phyloP scores from a whole-genome alignment of 2,329 filamentous ascomycete species.

The Colletotrichum destructivum region DNA sequence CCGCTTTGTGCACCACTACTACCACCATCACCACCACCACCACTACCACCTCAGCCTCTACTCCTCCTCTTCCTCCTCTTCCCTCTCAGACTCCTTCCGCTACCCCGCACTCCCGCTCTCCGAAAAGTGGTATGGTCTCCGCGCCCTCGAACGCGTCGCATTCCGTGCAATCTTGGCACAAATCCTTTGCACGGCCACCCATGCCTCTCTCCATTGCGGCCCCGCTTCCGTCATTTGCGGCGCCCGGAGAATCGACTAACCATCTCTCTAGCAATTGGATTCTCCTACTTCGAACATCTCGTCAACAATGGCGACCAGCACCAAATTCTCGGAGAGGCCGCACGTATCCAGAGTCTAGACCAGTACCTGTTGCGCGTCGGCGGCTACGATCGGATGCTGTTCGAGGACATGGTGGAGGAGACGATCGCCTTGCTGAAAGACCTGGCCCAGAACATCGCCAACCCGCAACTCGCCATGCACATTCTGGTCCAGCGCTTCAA shows the following conservation, averaged over 20 bases:
- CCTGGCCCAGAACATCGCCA: slow-evolving; percentile 71
- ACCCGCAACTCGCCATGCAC: slow-evolving; percentile 69
- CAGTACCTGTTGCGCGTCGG: slow-evolving; percentile 80
- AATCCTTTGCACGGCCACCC: not conserved
- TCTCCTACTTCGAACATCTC: slow-evolving; percentile 92
- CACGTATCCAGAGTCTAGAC: slow-evolving; percentile 80
- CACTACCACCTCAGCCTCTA: no score
- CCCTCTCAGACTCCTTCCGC: not conserved
- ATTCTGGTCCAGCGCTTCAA: slow-evolving; percentile 81
- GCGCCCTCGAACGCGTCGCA: slow-evolving; percentile 15
- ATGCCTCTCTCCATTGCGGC: not conserved
- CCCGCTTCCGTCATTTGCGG: not conserved
- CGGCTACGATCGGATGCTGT: slow-evolving; percentile 78
- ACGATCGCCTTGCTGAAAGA: slow-evolving; percentile 78
- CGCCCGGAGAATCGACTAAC: slow-evolving; percentile 20
- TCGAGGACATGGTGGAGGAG: slow-evolving; percentile 88
- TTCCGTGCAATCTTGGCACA: not conserved
- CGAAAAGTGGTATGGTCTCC: not conserved
- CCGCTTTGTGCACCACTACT: slow-evolving; percentile 5
- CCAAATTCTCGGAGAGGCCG: slow-evolving; percentile 79
- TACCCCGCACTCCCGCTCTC: slow-evolving; percentile 42
- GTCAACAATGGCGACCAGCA: slow-evolving; percentile 75
- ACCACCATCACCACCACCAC: not conserved
- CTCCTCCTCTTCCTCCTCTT: no score
- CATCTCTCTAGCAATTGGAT: slow-evolving; percentile 80